Percentiles rank a stretch among this genome's conserved stretches.
Evolutionary conservation across 129 eudicot species (phyloP).

Genomic region (Pittosporum tobira): DNA sequence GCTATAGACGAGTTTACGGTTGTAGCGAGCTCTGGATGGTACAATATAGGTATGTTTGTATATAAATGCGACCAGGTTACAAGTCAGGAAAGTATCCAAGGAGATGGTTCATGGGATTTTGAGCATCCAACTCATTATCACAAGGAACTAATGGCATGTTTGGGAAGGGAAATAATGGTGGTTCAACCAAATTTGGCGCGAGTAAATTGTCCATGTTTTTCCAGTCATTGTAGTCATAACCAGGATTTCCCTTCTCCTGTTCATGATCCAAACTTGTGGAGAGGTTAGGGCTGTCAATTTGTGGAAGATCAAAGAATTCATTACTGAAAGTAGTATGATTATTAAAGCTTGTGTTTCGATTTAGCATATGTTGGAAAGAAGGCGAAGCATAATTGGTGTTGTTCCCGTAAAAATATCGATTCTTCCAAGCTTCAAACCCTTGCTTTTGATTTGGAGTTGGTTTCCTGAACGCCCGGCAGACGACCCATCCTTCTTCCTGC

Average conservation of each 20-base stretch:
- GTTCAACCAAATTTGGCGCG: constrained; percentile 19
- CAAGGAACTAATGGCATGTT: constrained; percentile 28
- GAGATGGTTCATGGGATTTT: constrained; percentile 28
- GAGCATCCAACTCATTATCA: constrained; percentile 29
- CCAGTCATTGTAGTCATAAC: constrained; percentile 27
- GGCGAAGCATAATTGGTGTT: constrained; percentile 24
- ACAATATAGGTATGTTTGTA: no score
- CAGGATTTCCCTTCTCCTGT: constrained; percentile 15
- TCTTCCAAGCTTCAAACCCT: constrained; percentile 47
- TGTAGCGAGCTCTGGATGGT: no score
- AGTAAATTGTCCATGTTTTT: constrained; percentile 28
- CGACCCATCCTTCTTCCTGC: constrained; percentile 99
- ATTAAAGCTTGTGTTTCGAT: constrained; percentile 15
- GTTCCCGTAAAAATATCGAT: constrained; percentile 29
- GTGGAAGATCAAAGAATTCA: constrained; percentile 31
- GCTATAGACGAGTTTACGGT: no score
- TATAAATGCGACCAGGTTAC: no score
- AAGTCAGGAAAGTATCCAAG: constrained; percentile 57
- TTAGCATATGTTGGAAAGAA: constrained; percentile 12
- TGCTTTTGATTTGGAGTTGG: constrained; percentile 72
- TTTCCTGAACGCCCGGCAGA: constrained; percentile 87
- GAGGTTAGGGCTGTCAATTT: constrained; percentile 44
- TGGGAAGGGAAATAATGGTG: constrained; percentile 23
- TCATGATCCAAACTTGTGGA: constrained; percentile 46
- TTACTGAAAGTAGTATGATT: constrained; percentile 15